Evolutionary conservation across 108 stramenopile species (phyloP), one percentile per base, ranked within the genome.

Genomic region (Cyclotella baltica): DNA sequence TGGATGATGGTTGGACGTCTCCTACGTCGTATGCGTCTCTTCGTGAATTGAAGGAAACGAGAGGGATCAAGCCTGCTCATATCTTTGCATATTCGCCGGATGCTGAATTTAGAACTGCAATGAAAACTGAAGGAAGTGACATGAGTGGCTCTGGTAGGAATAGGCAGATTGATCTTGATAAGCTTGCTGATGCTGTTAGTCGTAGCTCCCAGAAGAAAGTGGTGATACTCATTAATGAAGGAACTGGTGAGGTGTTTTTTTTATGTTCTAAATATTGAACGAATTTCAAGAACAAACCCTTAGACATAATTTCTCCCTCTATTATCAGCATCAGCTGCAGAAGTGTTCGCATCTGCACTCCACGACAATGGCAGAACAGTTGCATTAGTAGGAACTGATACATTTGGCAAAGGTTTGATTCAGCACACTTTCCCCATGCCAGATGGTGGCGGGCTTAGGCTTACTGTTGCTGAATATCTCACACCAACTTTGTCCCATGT

Each of bases 341-440:
- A 94, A 80, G 89, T 94, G 20, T 94, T 94, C 77, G 90, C 86
- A 8, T 78, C 89, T 37, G 80, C 91, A 0, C 75, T 94, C 15
- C 90, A 87, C 48, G 93, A 94, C 67, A 94, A 94, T 83, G 89
- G 86, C 36, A 85, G 93, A 66, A 84, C 88, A 16, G 80, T 89
- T 18, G 90, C 91, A 46, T 46, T 90, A 23, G 82, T 94, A 11
- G 93, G 93, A 11, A 88, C 88, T 75, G 85, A 88, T 37, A 89
- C 86, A 1, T 94, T 84, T 75, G 93, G 93, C 1, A 94, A 94
- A 76, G 81, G 86, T 16, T 69, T 92, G 29, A 94, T 94, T 61
- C 93, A 91, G 59, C 93, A 94, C 62, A 94, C 93, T n/a, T 94
- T 94, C 73, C 93, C 93, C 4, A 86, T 92, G 87, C 93, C 91